Conservation (phyloP, 2,329 filamentous ascomycete genomes). For the Epichloe scottii region DNA sequence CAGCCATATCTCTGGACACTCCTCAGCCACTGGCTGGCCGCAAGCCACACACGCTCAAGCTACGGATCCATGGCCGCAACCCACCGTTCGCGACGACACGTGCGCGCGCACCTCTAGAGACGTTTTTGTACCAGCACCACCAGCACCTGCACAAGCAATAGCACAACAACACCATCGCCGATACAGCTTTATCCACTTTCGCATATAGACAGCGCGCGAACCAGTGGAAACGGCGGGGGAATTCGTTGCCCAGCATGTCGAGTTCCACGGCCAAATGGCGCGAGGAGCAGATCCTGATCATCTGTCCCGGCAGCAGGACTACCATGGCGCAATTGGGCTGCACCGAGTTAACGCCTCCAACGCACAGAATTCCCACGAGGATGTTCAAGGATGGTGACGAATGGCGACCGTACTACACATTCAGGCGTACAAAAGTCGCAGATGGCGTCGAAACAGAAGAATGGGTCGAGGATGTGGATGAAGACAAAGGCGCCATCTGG, state of each 20-base stretch:
- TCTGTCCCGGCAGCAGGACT: conserved; percentile 75
- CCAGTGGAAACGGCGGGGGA: not conserved
- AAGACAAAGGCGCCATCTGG: conserved; percentile 80
- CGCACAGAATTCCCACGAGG: conserved; percentile 74
- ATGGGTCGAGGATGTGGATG: conserved; percentile 81
- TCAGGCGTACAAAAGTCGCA: conserved; percentile 43
- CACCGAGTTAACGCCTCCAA: conserved; percentile 82
- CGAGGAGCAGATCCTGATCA: conserved; percentile 54
- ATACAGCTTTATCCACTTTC: not conserved
- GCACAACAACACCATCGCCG: not conserved
- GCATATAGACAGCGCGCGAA: not conserved
- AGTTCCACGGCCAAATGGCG: conserved; percentile 46
- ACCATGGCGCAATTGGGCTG: conserved; percentile 87
- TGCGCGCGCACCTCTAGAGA: not conserved
- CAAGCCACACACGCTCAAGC: not conserved
- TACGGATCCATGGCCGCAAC: too few relatives aligned
- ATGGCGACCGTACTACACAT: conserved; percentile 63
- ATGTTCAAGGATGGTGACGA: conserved; percentile 88
- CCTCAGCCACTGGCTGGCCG: not conserved
- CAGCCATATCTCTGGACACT: not conserved
- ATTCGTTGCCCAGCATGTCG: conserved; percentile 32
- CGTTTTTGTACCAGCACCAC: not conserved
- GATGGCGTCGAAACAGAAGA: conserved; percentile 45
- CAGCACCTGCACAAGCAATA: not conserved
- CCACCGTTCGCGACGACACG: not conserved